Conservation (phyloP, 75 land plant genomes). For the Selaginella tamariscina region DNA sequence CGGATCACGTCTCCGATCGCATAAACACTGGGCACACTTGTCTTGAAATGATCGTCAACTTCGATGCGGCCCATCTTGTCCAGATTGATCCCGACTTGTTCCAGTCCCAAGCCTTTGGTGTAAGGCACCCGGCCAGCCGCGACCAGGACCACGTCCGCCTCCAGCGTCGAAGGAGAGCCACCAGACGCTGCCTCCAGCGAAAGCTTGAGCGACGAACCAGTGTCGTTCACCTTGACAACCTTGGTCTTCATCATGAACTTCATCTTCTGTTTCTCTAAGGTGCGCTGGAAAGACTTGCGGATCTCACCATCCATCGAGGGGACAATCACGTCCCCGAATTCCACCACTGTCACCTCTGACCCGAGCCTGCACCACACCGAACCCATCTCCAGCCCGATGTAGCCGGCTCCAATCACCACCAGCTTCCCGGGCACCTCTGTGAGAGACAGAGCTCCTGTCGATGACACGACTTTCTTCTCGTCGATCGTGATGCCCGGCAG, state of each 20-base stretch:
- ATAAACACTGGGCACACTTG: constrained; percentile 69
- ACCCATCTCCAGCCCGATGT: constrained; percentile 96
- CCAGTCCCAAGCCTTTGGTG: constrained; percentile 78
- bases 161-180: constrained; percentile 64
- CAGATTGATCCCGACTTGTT: constrained; percentile 67
- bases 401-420: constrained; percentile 89
- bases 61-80: constrained; percentile 76
- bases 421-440: constrained; percentile 73
- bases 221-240: constrained; percentile 70
- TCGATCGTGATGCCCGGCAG: constrained; percentile 88
- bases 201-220: constrained; percentile 52
- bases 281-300: constrained; percentile 62
- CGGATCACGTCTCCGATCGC: constrained; percentile 96
- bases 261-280: constrained; percentile 93
- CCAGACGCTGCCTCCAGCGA: constrained; percentile 77
- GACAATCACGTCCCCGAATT: constrained; percentile 81
- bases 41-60: constrained; percentile 53
- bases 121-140: constrained; percentile 76
- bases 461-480: constrained; percentile 88
- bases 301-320: constrained; percentile 89
- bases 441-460: constrained; percentile 81
- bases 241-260: constrained; percentile 95
- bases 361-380: constrained; percentile 94
- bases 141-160: constrained; percentile 86
- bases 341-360: constrained; percentile 87